Conservation (phyloP, 495 filamentous ascomycete genomes). For the Talaromyces stipitatus region DNA sequence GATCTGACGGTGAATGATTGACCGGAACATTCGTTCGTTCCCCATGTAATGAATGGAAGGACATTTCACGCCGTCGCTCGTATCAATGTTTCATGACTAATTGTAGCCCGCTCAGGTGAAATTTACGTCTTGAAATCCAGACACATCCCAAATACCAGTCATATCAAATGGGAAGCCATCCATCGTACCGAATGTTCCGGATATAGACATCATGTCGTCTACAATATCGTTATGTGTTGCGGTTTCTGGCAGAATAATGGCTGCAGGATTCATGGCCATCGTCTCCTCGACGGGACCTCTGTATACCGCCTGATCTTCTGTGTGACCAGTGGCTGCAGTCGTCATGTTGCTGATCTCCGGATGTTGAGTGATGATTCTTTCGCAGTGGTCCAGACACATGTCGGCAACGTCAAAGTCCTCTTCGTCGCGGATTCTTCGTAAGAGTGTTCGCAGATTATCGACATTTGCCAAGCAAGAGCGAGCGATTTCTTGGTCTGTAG, state of each 20-base stretch:
- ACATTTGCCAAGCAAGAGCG: slow-evolving; percentile 36
- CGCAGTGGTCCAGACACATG: slow-evolving; percentile 47
- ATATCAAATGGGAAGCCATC: slow-evolving; percentile 45
- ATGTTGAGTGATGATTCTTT: slow-evolving; percentile 36
- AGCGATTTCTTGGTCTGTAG: slow-evolving; percentile 31
- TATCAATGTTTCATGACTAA: not conserved
- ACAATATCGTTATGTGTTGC: slow-evolving; percentile 45
- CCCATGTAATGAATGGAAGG: not conserved
- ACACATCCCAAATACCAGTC: slow-evolving; percentile 45
- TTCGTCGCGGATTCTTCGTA: slow-evolving; percentile 43
- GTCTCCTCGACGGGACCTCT: slow-evolving; percentile 3
- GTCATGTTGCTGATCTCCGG: slow-evolving; percentile 16
- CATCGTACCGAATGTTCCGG: slow-evolving; percentile 42
- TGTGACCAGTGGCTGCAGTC: slow-evolving; percentile 6
- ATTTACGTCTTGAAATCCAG: slow-evolving; percentile 41
- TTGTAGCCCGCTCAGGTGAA: slow-evolving; percentile 15
- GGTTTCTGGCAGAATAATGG: slow-evolving; percentile 38
- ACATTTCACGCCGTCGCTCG: no score
- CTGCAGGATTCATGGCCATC: slow-evolving; percentile 14
- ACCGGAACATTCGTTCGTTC: not conserved
- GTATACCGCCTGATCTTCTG: slow-evolving; percentile 6
- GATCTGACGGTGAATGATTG: not conserved
- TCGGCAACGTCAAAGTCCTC: slow-evolving; percentile 49
- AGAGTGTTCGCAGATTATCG: slow-evolving; percentile 31
- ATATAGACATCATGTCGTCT: slow-evolving; percentile 46